phyloP scores from a whole-genome alignment of 1,139 yeast species.

The Geotrichum histeridarum region DNA sequence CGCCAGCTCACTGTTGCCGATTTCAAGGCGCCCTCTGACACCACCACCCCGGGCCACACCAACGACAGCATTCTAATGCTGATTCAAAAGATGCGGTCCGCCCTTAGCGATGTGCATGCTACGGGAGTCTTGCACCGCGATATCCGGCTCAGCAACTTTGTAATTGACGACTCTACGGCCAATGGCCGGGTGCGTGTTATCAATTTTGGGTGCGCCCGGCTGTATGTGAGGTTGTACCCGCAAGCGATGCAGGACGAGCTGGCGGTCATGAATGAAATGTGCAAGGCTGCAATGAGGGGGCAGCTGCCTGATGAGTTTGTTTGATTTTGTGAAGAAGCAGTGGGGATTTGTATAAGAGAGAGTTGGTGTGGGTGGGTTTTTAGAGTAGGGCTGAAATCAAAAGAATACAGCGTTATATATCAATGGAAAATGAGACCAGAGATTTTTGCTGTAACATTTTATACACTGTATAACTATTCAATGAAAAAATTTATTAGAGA shows the following conservation, averaged over 20 bases:
- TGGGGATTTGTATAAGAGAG: too few species aligned
- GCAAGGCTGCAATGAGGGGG: constrained; percentile 15
- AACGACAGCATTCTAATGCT: constrained; percentile 12
- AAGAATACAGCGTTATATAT: too few species aligned
- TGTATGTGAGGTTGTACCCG: constrained; percentile 28
- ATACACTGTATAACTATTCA: too few species aligned
- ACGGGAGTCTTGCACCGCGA: constrained; percentile 26
- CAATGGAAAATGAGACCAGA: too few species aligned
- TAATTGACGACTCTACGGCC: constrained; percentile 21
- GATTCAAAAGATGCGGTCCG: constrained; percentile 23
- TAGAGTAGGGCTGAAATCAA: too few species aligned
- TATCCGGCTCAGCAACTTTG: constrained; percentile 25
- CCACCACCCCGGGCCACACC: background rate
- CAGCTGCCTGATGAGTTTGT: background rate
- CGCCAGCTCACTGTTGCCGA: constrained; percentile 24
- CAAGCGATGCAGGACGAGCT: constrained; percentile 28
- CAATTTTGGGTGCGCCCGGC: constrained; percentile 25
- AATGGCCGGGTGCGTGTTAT: constrained; percentile 23
- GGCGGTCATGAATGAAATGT: constrained; percentile 34
- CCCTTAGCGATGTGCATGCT: constrained; percentile 26
- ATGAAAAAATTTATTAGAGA: too few species aligned
- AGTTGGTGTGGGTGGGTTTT: too few species aligned
- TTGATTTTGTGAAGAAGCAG: background rate
- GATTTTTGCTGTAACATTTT: too few species aligned
- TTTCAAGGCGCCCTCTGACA: background rate